These are phyloP conservation scores for Clonostachys byssicola DNA, from an alignment of 2,329 filamentous ascomycete species.

Conservation along the genomic window DNA sequence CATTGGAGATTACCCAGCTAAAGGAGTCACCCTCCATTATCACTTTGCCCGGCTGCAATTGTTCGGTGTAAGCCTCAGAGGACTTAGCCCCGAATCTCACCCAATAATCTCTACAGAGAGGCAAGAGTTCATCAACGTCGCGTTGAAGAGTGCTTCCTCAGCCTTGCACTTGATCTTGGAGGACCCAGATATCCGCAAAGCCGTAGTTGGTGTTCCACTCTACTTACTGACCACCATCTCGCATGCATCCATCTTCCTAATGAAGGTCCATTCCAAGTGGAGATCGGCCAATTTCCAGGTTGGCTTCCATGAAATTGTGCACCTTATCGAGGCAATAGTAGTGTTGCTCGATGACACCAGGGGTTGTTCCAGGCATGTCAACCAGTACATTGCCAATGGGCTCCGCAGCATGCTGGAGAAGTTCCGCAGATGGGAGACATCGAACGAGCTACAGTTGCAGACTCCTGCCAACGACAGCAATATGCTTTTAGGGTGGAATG, in stretches of 20 bases:
- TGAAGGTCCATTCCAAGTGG: slow-evolving; percentile 23
- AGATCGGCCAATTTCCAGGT: slow-evolving; percentile 17
- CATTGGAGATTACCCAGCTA: slow-evolving; percentile 26
- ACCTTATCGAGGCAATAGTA: slow-evolving; percentile 15
- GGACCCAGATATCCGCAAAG: slow-evolving; percentile 20
- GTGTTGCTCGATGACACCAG: slow-evolving; percentile 13
- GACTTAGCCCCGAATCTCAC: slow-evolving; percentile 17
- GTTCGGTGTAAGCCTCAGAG: slow-evolving; percentile 41
- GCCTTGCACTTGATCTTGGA: slow-evolving; percentile 19
- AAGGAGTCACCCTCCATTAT: slow-evolving; percentile 43
- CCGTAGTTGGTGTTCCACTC: slow-evolving; percentile 21
- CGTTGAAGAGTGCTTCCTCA: slow-evolving; percentile 25
- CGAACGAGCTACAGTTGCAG: slow-evolving; percentile 3
- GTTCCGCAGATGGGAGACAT: slow-evolving; percentile 12
- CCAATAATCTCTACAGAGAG: slow-evolving; percentile 35
- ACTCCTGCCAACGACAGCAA: not conserved
- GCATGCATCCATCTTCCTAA: slow-evolving; percentile 22
- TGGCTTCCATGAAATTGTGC: slow-evolving; percentile 20
- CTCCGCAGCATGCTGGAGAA: slow-evolving; percentile 20
- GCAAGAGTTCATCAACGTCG: slow-evolving; percentile 36
- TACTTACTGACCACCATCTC: slow-evolving; percentile 24
- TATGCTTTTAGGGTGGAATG: slow-evolving; percentile 1
- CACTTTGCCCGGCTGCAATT: slow-evolving; percentile 35
- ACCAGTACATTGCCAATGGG: slow-evolving; percentile 18
- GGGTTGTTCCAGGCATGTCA: slow-evolving; percentile 18